These are phyloP conservation scores for Rhynchospora pubera DNA, from an alignment of 176 grass and related monocot genomes.

Conservation along the genomic window DNA sequence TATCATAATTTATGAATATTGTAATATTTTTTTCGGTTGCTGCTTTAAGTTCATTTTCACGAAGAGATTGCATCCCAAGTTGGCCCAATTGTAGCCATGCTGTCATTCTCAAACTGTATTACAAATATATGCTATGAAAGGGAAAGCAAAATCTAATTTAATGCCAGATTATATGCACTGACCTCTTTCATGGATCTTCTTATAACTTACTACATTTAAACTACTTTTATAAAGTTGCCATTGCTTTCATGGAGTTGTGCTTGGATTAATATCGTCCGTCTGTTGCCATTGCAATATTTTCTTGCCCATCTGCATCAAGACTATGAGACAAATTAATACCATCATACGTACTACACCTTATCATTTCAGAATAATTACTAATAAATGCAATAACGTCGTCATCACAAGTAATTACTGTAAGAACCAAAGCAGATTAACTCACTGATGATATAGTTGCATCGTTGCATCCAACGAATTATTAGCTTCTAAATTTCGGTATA, in stretches of 20 bases:
- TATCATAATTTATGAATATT: no score
- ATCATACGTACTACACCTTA: constrained; percentile 4
- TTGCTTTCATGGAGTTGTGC: background rate
- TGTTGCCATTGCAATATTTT: background rate
- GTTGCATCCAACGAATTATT: background rate
- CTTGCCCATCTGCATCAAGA: background rate
- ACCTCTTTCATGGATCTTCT: background rate
- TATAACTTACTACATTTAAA: background rate
- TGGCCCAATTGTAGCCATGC: background rate
- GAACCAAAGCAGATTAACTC: background rate
- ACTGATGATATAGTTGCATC: background rate
- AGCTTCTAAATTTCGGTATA: background rate
- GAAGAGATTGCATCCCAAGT: background rate
- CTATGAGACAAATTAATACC: background rate
- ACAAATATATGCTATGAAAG: constrained; percentile 3
- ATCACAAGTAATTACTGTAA: background rate
- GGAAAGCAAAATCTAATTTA: constrained; percentile 19
- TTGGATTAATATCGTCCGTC: constrained; percentile 6
- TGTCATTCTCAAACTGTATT: constrained; percentile 4
- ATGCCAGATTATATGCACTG: background rate
- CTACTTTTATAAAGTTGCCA: background rate
- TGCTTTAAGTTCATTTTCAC: background rate
- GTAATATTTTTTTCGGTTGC: no score
- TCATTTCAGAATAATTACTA: background rate
- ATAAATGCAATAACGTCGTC: background rate